Percentiles rank a stretch among this genome's conserved stretches.
phyloP scores from a whole-genome alignment of 140 eudicot species.

The Oenanthe javanica region DNA sequence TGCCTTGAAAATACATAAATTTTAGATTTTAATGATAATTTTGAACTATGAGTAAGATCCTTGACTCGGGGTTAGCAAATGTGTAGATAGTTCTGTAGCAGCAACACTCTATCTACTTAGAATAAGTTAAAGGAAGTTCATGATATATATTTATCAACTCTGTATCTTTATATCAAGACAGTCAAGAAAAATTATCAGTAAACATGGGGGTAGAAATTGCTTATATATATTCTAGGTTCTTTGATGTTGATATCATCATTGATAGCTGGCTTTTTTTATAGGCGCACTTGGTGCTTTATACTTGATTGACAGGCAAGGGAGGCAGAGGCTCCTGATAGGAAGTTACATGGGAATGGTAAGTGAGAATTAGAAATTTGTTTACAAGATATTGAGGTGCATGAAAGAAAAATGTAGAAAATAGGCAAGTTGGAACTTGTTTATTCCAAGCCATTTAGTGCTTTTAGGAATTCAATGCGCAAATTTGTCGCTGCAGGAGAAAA shows the following conservation, averaged over 20 bases:
- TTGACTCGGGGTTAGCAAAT: background rate
- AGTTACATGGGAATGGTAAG: too few species aligned
- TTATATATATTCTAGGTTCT: background rate
- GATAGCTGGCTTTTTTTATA: constrained; percentile 21
- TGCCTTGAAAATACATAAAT: background rate
- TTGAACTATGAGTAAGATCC: background rate
- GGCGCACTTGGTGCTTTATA: constrained; percentile 60
- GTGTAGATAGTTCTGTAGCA: background rate
- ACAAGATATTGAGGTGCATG: too few species aligned
- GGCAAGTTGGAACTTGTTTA: background rate
- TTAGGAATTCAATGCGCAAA: background rate
- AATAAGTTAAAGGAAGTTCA: background rate
- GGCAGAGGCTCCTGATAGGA: too few species aligned
- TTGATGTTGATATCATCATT: background rate
- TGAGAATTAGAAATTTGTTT: too few species aligned
- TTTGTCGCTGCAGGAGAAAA: background rate
- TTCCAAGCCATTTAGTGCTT: too few species aligned
- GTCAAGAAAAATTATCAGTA: background rate
- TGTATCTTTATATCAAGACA: background rate
- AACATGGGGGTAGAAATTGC: background rate
- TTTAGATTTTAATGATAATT: background rate
- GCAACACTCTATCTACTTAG: background rate
- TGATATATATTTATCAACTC: too few species aligned
- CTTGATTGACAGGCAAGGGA: too few species aligned
- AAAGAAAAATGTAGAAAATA: too few species aligned